Evolutionary conservation across 1,284 basidiomycete genomes (phyloP).

Genomic region (Moesziomyces parantarcticus): DNA sequence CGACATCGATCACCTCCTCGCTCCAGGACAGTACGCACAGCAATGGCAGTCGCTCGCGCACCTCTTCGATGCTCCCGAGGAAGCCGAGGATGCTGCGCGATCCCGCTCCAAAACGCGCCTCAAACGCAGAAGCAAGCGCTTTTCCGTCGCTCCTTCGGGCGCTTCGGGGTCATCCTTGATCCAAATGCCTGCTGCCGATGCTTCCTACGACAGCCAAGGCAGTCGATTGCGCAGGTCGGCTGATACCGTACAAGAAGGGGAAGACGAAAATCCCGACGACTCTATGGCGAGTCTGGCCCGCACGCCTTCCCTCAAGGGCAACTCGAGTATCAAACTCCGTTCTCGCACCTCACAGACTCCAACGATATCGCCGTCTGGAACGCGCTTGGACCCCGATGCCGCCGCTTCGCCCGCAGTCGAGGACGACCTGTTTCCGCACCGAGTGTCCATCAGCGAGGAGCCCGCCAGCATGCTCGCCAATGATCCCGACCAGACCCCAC

Average conservation of each 20-base stretch:
- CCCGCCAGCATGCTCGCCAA: slow-evolving; percentile 44
- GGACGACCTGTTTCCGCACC: slow-evolving; percentile 9
- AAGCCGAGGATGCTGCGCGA: background rate
- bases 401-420: background rate
- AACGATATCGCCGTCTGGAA: background rate
- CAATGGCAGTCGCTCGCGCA: slow-evolving; percentile 60
- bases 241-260: slow-evolving; percentile 1
- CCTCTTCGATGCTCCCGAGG: slow-evolving; percentile 40
- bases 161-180: slow-evolving; percentile 1
- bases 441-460: slow-evolving; percentile 45
- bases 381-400: background rate
- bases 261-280: slow-evolving; percentile 26
- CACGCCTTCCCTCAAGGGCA: slow-evolving; percentile 27
- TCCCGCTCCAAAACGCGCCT: slow-evolving; percentile 10
- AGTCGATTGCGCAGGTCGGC: slow-evolving; percentile 1
- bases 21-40: slow-evolving; percentile 46
- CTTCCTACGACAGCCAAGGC: background rate
- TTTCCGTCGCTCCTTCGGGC: slow-evolving; percentile 5
- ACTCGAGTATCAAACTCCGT: slow-evolving; percentile 38
- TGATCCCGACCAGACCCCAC: slow-evolving; percentile 52
- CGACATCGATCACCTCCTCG: slow-evolving; percentile 31
- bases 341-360: slow-evolving; percentile 18
- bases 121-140: slow-evolving; percentile 27
- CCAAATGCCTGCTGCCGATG: background rate
- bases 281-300: slow-evolving; percentile 32